These are phyloP conservation scores for Aquilaria yunnanensis DNA, from an alignment of 345 rosid species.

Conservation along the genomic window DNA sequence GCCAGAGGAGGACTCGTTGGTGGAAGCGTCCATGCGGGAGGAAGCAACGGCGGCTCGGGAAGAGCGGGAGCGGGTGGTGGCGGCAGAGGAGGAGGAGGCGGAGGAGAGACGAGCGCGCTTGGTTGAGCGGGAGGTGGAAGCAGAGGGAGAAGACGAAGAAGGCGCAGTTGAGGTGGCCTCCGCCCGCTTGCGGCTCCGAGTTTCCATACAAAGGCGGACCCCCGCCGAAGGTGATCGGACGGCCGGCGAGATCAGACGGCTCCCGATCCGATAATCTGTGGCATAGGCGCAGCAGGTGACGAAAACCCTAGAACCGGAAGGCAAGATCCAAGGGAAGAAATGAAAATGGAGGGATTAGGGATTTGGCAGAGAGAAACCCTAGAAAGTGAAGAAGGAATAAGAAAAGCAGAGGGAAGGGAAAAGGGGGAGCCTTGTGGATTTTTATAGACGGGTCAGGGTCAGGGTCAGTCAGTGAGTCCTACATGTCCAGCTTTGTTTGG, in stretches of 20 bases:
- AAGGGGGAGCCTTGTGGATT: not conserved
- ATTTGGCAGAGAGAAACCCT: too few species aligned
- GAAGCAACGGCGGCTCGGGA: conserved; percentile 35
- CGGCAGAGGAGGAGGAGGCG: conserved; percentile 18
- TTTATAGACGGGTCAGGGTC: not conserved
- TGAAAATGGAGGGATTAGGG: too few species aligned
- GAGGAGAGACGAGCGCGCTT: conserved; percentile 67
- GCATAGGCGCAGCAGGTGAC: conserved; percentile 37
- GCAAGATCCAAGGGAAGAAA: not conserved
- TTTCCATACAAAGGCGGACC: conserved; percentile 96
- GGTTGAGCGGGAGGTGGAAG: conserved; percentile 73
- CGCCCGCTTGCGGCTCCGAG: conserved; percentile 99
- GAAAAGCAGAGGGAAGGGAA: not conserved
- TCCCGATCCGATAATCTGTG: conserved; percentile 36
- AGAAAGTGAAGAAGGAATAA: not conserved
- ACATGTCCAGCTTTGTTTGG: too few species aligned
- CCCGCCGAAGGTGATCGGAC: conserved; percentile 30
- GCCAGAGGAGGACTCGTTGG: conserved; percentile 65
- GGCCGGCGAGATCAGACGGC: conserved; percentile 40
- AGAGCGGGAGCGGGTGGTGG: conserved; percentile 32
- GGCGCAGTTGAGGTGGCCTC: conserved; percentile 99
- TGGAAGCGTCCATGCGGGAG: conserved; percentile 67
- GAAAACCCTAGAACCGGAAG: conserved; percentile 10
- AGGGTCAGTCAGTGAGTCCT: too few species aligned
- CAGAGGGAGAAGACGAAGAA: conserved; percentile 60